Conservation (phyloP, 257 asterid genomes). For the Nicotiana paniculata region DNA sequence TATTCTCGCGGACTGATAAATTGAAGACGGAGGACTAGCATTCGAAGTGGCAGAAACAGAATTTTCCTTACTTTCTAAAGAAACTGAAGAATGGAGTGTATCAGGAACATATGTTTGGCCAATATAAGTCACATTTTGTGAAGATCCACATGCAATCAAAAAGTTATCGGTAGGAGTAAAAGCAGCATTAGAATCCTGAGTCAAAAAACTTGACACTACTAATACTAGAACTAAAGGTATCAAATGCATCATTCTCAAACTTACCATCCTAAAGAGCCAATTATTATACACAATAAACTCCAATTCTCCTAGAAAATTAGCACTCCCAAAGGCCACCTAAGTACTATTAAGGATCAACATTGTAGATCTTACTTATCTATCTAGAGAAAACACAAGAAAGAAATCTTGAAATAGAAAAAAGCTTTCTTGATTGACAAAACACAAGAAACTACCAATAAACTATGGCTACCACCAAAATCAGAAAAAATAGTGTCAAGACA, state of each 20-base stretch:
- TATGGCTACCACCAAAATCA: background rate
- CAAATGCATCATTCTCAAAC: constrained; percentile 9
- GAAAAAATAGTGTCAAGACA: background rate
- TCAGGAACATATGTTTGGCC: constrained; percentile 39
- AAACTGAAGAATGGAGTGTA: constrained; percentile 19
- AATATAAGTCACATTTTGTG: constrained; percentile 27
- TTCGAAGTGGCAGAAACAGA: constrained; percentile 23
- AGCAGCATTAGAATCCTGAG: constrained; percentile 19
- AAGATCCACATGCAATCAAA: constrained; percentile 41
- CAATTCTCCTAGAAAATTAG: background rate
- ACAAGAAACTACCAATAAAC: background rate
- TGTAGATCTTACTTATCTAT: background rate
- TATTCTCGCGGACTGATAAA: constrained; percentile 33
- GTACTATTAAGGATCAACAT: background rate
- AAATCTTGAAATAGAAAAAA: background rate
- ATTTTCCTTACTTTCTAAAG: constrained; percentile 19
- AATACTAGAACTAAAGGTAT: constrained; percentile 12
- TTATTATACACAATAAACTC: background rate
- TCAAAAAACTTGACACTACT: constrained; percentile 12
- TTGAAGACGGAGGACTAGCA: constrained; percentile 27
- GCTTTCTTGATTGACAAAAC: background rate
- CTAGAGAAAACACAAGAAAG: background rate
- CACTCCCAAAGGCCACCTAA: background rate
- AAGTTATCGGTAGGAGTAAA: constrained; percentile 33
- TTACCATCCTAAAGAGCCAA: constrained; percentile 9